A percentile compares a stretch with the other conserved stretches of the same genome.
phyloP scores from a whole-genome alignment of 768 basidiomycete species.

The Mycena venus region DNA sequence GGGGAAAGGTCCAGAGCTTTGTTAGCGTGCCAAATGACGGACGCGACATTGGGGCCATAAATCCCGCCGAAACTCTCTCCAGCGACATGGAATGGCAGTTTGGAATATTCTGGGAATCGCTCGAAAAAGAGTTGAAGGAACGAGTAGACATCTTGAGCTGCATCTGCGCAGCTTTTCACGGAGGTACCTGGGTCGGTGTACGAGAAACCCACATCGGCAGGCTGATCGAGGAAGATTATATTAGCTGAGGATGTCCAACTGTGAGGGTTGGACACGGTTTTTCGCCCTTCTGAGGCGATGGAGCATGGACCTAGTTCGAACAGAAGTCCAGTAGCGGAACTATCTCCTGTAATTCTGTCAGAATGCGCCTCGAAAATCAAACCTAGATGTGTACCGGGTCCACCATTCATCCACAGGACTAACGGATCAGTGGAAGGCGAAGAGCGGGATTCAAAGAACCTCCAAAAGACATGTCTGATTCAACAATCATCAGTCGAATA shows the following conservation, averaged over 20 bases:
- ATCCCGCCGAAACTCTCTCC: constrained; percentile 55
- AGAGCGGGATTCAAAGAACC: constrained; percentile 76
- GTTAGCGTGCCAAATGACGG: constrained; percentile 60
- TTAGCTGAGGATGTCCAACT: constrained; percentile 63
- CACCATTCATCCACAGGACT: constrained; percentile 76
- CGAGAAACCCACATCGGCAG: constrained; percentile 62
- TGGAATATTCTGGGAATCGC: constrained; percentile 50
- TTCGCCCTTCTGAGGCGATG: constrained; percentile 61
- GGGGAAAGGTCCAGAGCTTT: constrained; percentile 35
- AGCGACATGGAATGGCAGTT: constrained; percentile 46
- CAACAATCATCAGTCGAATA: not conserved
- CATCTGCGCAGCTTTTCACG: constrained; percentile 59
- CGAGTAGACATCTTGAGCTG: constrained; percentile 62
- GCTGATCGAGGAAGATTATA: constrained; percentile 50
- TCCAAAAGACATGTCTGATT: constrained; percentile 33
- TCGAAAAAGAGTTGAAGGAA: constrained; percentile 51
- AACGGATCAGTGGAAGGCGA: constrained; percentile 72
- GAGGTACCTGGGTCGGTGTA: constrained; percentile 49
- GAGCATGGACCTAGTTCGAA: constrained; percentile 82
- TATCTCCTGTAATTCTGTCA: constrained; percentile 24
- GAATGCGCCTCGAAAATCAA: not conserved
- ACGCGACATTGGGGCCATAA: constrained; percentile 61
- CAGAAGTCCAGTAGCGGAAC: constrained; percentile 66
- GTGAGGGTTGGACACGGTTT: constrained; percentile 50
- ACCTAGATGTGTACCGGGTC: constrained; percentile 44